Evolutionary conservation across 495 filamentous ascomycete species (phyloP).

Genomic region (Tuber borchii): DNA sequence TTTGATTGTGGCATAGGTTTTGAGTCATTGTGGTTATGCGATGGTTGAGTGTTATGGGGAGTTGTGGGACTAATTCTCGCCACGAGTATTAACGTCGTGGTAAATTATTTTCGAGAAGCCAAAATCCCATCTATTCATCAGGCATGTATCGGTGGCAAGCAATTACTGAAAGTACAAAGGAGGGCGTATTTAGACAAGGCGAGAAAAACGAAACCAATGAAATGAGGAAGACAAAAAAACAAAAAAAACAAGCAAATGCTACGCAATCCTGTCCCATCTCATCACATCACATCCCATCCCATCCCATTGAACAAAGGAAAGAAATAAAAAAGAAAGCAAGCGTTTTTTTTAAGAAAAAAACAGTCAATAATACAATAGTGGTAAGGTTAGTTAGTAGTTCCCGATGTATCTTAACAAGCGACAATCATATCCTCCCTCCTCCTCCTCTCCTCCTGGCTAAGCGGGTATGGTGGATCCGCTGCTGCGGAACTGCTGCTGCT

Average conservation of each 20-base stretch:
- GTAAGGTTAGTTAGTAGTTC: neutral
- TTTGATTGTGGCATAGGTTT: too few relatives aligned
- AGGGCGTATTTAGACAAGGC: constrained; percentile 3
- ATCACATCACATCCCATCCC: constrained; percentile 4
- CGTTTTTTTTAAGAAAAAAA: neutral
- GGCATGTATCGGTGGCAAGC: neutral
- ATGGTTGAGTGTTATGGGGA: too few relatives aligned
- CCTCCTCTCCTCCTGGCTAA: constrained; percentile 22
- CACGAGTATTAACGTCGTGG: neutral
- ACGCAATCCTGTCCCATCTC: neutral
- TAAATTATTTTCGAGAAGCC: neutral
- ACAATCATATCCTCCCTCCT: constrained; percentile 15
- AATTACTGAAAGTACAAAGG: constrained; percentile 8
- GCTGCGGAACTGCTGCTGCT: constrained; percentile 16
- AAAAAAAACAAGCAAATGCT: neutral
- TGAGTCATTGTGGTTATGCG: too few relatives aligned
- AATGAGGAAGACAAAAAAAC: neutral
- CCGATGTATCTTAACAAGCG: constrained; percentile 9
- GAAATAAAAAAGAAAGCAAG: constrained; percentile 11
- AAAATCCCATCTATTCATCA: neutral
- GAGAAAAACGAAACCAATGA: neutral
- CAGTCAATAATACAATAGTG: neutral
- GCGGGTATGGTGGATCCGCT: constrained; percentile 28
- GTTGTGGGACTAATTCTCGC: too few relatives aligned
- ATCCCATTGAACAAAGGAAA: constrained; percentile 9